Conservation (phyloP, 208 protist species). For the Trichomonas tenax region DNA sequence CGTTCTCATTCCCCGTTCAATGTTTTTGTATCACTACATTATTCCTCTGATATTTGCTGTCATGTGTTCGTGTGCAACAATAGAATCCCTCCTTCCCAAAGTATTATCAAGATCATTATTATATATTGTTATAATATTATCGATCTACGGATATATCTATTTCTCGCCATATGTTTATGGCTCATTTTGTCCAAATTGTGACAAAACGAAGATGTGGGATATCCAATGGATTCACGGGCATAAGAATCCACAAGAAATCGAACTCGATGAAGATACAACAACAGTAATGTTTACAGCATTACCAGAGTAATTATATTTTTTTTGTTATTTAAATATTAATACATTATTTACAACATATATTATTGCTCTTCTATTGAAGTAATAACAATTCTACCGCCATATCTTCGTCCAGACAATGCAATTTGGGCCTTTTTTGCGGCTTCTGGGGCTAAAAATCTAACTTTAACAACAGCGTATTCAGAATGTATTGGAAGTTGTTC, state of each 20-base stretch:
- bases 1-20: not conserved
- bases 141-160: not conserved
- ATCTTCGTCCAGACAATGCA: not conserved
- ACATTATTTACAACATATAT: not conserved
- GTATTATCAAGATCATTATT: not conserved
- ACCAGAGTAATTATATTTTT: too few relatives aligned
- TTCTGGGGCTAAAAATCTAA: not conserved
- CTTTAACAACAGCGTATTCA: not conserved
- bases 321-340: too few relatives aligned
- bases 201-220: not conserved
- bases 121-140: not conserved
- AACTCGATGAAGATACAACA: not conserved
- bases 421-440: not conserved
- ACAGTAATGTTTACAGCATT: not conserved
- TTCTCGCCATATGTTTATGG: not conserved
- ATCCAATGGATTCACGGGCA: not conserved
- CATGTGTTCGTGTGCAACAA: not conserved
- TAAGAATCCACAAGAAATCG: not conserved
- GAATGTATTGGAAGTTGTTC: not conserved
- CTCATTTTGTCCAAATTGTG: not conserved
- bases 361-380: not conserved
- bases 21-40: constrained; percentile 6
- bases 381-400: constrained; percentile 6
- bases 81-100: not conserved
- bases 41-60: not conserved